Evolutionary conservation across 768 basidiomycete genomes (phyloP).

Genomic region (Mycena epipterygia): DNA sequence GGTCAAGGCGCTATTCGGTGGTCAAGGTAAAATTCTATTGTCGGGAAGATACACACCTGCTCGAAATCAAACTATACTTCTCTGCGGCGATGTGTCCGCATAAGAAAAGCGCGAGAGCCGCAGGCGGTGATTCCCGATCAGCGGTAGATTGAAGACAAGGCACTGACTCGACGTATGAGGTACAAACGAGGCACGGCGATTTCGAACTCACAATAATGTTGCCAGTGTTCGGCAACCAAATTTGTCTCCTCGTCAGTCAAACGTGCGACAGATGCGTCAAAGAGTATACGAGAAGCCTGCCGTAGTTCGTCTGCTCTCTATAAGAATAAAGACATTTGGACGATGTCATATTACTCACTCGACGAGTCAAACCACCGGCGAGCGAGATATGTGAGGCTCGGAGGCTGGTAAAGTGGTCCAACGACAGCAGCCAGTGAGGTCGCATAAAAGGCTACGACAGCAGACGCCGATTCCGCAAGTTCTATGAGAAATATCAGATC

Average conservation of each 20-base stretch:
- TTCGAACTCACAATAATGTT: constrained; percentile 66
- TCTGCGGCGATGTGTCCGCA: constrained; percentile 88
- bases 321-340: constrained; percentile 11
- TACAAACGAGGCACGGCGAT: neutral
- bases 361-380: constrained; percentile 82
- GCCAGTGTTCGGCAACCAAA: constrained; percentile 71
- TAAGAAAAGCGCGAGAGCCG: constrained; percentile 82
- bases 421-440: constrained; percentile 75
- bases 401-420: constrained; percentile 72
- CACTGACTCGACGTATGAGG: constrained; percentile 52
- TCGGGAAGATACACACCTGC: constrained; percentile 61
- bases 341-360: constrained; percentile 57
- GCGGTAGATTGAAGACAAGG: constrained; percentile 73
- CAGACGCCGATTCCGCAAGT: constrained; percentile 74
- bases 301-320: constrained; percentile 75
- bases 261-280: constrained; percentile 79
- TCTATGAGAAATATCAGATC: constrained; percentile 57
- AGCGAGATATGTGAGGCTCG: constrained; percentile 82
- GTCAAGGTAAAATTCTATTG: constrained; percentile 3
- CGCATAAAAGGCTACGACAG: constrained; percentile 86
- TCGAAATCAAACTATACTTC: constrained; percentile 81
- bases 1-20: constrained; percentile 71
- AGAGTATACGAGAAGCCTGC: constrained; percentile 80
- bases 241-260: constrained; percentile 78
- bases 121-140: constrained; percentile 67